Conservation (phyloP, 2,329 filamentous ascomycete genomes). For the Sporothrix brasiliensis region DNA sequence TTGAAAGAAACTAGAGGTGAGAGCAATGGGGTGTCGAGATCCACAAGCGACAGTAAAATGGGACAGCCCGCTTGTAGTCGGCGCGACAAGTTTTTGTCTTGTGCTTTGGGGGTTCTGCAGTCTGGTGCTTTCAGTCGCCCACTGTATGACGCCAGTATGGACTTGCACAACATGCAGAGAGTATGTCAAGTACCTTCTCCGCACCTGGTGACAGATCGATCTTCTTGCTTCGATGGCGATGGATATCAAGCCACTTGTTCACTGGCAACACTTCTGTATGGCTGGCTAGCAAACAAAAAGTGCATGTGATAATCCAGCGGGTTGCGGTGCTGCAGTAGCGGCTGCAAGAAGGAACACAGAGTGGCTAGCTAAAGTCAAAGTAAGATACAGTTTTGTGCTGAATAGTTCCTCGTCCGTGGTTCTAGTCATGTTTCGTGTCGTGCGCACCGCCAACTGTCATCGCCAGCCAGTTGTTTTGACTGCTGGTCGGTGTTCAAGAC, state of each 20-base stretch:
- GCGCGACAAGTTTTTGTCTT: not conserved
- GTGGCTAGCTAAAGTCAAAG: too few relatives aligned
- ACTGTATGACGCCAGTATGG: not conserved
- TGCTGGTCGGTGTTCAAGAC: not conserved
- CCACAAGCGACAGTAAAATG: not conserved
- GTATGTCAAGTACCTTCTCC: not conserved
- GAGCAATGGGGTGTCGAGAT: conserved; percentile 5
- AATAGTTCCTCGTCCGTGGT: not conserved
- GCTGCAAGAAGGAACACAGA: not conserved
- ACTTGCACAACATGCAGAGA: too few relatives aligned
- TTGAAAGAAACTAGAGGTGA: not conserved
- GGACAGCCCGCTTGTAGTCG: not conserved
- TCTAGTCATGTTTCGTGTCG: not conserved
- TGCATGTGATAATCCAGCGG: conserved; percentile 4
- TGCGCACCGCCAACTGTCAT: not conserved
- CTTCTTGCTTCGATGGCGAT: not conserved
- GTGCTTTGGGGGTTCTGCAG: not conserved
- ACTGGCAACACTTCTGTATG: not conserved
- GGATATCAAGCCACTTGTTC: not conserved
- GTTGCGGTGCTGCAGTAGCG: not conserved
- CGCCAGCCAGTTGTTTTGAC: not conserved
- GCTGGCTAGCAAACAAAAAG: not conserved
- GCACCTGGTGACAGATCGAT: conserved; percentile 1
- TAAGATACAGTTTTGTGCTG: not conserved
- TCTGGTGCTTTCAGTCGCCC: not conserved